Base-by-base conservation (phyloP, 2,329 filamentous ascomycete genomes). In the Tolypocladium paradoxum region DNA sequence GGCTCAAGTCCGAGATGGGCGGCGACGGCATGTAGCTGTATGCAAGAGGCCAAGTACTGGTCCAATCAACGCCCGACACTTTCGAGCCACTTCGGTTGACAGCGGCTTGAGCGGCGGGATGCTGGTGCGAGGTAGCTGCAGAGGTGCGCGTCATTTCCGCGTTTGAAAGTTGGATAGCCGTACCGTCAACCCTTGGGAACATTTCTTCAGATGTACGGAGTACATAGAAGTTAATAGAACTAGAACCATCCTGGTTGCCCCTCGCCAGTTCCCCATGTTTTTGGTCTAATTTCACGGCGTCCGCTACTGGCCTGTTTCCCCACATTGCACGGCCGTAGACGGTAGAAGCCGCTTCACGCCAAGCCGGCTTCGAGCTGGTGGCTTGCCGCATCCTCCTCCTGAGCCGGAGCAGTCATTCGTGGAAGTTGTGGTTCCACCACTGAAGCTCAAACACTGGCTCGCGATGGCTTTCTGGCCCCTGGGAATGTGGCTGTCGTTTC, bases 1-100 rank as follows among this genome's bases (percentile, higher is more conserved):
- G 85, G 85, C 65, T 87, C 59, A 67, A 66, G 64, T 70, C 69
- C 35, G 76, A 80, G 68, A 78, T 84, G 59, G 55, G 49, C 49
- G 12, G 20, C 18, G 38, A 43, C 8, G 20, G 20, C 20, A 43
- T 43, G 22, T 33, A 33, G 31, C 11, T 14, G 31, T 5, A 33
- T 14, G 31, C 11, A 33, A 12, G 31, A 14, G 31, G 31, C 31
- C 11, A 33, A 12, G 18, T 18, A n/a, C 35, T 18, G 5, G 16
- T 36, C 7, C 18, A 36, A n/a, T 36, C 16, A 18, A 36, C 7
- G 35, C 16, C 16, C 35, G 35, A n/a, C 4, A 9, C 18, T 36
- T n/a, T 7, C 16, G 18, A n/a, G 2, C 18, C 2, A n/a, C 3
- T 36, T 18, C 7, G 18, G 18, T 18, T 18, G 35, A 36, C 35